Evolutionary conservation across 345 rosid genomes (phyloP), one percentile per base, ranked within the genome.

Genomic region (Hevea brasiliensis): DNA sequence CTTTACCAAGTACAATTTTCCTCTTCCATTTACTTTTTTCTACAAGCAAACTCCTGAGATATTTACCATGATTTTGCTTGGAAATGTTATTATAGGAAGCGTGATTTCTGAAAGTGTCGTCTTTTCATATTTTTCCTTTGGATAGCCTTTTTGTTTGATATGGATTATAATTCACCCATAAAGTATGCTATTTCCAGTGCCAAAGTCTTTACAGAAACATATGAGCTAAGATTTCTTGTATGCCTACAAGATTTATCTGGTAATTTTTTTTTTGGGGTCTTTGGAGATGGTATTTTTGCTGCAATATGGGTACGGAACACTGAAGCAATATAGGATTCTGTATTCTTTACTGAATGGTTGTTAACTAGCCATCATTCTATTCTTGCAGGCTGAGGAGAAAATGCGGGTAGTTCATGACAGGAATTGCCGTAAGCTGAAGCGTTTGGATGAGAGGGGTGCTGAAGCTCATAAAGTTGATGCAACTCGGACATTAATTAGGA

Each of bases 361-460:
- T 59, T 37, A 48, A n/a, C 32, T 1, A 20, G 54, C 57, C 62
- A 47, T 61, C 45, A 51, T 64, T 67, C 18, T 71, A 42, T 24
- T 65, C 81, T 76, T 77, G 45, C 82, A 96, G 99, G 88, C 85
- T 10, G 99, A 91, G 87, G 99, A 93, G 64, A 96, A 89, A 84
- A 72, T 91, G 92, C 89, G 99, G 18, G 62, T 96, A 59, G 72
- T 51, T 62, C 94, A 96, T 72, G 99, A 93, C 47, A 88, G 78
- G 77, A 93, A 91, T 80, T 74, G 83, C 51, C 80, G 79, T 72
- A 96, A 85, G 86, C 85, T 93, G 79, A 93, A 88, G 77, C 94
- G 79, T 61, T 74, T 96, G 62, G 92, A 88, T 79, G 88, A 88
- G 79, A 89, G 81, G 76, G 98, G 99, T 71, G 97, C 99, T 27